Conservation (phyloP, 768 basidiomycete species). For the Boletus barrowsii region DNA sequence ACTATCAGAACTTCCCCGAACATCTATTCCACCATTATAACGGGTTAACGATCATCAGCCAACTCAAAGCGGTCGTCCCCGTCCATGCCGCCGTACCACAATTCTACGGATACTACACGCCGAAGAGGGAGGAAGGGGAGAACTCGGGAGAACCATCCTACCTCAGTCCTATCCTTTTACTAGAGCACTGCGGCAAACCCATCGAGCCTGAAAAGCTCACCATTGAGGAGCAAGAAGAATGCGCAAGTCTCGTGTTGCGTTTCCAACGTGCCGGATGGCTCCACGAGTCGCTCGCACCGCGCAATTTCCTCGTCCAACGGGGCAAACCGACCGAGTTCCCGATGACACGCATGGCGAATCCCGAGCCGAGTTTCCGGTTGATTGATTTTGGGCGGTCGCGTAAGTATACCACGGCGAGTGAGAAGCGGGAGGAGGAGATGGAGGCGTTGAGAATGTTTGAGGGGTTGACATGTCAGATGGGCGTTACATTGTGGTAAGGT, state of each 20-base stretch:
- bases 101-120: conserved; percentile 60
- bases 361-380: conserved; percentile 39
- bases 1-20: conserved; percentile 28
- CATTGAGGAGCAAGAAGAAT: conserved; percentile 41
- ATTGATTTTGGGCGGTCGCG: conserved; percentile 50
- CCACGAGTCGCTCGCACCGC: conserved; percentile 41
- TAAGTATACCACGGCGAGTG: background rate
- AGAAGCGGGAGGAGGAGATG: conserved; percentile 8
- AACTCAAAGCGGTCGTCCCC: conserved; percentile 42
- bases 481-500: too few species aligned
- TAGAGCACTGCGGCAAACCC: conserved; percentile 46
- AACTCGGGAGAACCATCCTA: background rate
- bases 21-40: conserved; percentile 27
- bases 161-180: conserved; percentile 42
- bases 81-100: conserved; percentile 54
- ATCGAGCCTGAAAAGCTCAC: conserved; percentile 30
- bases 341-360: background rate
- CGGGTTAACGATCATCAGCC: conserved; percentile 22
- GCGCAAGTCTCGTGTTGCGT: conserved; percentile 37
- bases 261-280: conserved; percentile 38
- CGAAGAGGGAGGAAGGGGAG: background rate
- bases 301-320: conserved; percentile 45
- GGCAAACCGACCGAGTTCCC: conserved; percentile 38
- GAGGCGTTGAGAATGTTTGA: conserved; percentile 6
- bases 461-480: background rate